Percentiles rank a stretch among this genome's conserved stretches.
Evolutionary conservation across 1,284 basidiomycete genomes (phyloP).

Genomic region (Rhodotorula mucilaginosa): DNA sequence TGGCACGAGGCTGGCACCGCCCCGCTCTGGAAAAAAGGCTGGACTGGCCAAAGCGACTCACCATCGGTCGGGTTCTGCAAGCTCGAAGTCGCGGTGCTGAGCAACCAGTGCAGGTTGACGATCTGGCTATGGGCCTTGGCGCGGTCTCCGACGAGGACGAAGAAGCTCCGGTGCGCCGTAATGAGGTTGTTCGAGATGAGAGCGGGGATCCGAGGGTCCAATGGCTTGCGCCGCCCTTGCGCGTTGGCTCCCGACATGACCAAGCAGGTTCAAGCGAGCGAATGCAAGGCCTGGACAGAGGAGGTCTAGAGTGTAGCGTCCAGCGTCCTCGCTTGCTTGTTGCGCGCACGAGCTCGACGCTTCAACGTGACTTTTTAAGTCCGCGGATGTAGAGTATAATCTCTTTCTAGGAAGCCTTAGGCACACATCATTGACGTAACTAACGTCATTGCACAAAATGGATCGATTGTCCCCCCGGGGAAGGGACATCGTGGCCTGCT

Average conservation of each 20-base stretch:
- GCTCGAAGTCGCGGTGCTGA: slow-evolving; percentile 69
- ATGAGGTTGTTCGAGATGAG: slow-evolving; percentile 45
- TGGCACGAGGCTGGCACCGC: neutral
- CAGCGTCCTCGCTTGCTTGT: no score
- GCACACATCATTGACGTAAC: no score
- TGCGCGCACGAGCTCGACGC: no score
- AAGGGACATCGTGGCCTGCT: no score
- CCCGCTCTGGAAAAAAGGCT: neutral
- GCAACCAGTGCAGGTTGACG: slow-evolving; percentile 91
- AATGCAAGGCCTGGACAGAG: no score
- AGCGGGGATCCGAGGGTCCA: slow-evolving; percentile 36
- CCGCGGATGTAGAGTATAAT: no score
- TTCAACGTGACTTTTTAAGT: no score
- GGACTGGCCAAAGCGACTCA: slow-evolving; percentile 2
- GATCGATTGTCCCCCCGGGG: no score
- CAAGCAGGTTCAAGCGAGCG: neutral
- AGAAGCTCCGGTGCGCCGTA: slow-evolving; percentile 89
- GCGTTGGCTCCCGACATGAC: slow-evolving; percentile 27
- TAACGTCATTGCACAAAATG: no score
- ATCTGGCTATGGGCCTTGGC: slow-evolving; percentile 83
- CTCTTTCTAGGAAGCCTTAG: no score
- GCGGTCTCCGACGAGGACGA: slow-evolving; percentile 94
- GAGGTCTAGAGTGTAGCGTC: no score
- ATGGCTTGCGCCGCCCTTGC: slow-evolving; percentile 31
- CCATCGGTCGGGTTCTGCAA: slow-evolving; percentile 40